Base-by-base conservation (phyloP, 208 protist species). In the Leishmania mexicana region DNA sequence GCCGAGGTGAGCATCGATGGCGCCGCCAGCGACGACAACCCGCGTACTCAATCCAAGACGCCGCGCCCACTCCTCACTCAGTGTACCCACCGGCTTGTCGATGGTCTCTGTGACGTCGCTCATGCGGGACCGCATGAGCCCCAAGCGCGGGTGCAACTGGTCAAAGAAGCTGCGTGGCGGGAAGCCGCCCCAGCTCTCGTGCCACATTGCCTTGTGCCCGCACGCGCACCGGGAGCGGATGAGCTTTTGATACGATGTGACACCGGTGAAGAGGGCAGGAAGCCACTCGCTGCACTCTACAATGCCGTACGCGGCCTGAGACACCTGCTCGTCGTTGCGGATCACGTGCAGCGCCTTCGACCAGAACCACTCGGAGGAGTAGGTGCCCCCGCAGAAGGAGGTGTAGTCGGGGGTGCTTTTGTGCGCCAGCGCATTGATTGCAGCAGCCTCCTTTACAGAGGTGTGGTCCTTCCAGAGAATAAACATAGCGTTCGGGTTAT, bases 391-490 rank as follows among this genome's bases (percentile, higher is more conserved):
- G 42, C 85, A 91, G 81, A 88, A 94, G 35, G 83, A 83, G 62
- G 88, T 92, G 85, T 94, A 94, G 62, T 90, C 90, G 15, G 87
- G 83, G 2, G 40, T 83, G 64, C 67, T 84, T 73, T 77, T 83
- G 81, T 88, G 86, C 72, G 88, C 87, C 35, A 88, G 45, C 0
- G 73, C 79, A 81, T 90, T 92, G 77, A 94, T 92, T 6, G 76
- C 87, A n/a, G 75, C 71, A 0, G 86, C 88, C 57, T 94, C 90
- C 38, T 89, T 68, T 47, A 94, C 84, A 28, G 90, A 85, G 6
- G 85, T 92, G 81, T 94, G 90, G 67, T 92, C 87, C 74, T 94
- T 94, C 84, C 90, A 94, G 35, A 94, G 80, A n/a, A 90, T 85
- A 81, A 90, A 91, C 90, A 93, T 94, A 10, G 88, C 86, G 42